These are phyloP conservation scores for Auxenochlorella pyrenoidosa DNA, from an alignment of 139 green algal genomes.

Conservation along the genomic window DNA sequence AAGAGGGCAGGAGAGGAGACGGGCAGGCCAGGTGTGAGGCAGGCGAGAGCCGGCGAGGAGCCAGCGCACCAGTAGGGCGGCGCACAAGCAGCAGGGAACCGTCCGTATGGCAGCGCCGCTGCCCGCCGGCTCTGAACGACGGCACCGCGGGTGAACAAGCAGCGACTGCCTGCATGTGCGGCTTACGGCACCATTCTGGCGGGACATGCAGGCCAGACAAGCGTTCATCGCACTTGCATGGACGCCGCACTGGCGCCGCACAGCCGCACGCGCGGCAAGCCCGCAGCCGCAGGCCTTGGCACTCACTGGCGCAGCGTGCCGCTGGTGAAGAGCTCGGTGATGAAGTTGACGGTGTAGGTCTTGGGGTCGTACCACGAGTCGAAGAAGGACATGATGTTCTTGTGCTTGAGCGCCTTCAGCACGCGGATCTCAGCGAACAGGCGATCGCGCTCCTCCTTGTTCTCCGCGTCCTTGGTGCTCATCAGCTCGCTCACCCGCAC, in stretches of 20 bases:
- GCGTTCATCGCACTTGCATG: background rate
- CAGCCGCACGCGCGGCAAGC: too few species aligned
- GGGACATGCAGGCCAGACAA: background rate
- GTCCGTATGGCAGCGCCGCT: too few species aligned
- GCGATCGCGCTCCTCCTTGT: slow-evolving; percentile 85
- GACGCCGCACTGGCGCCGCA: background rate
- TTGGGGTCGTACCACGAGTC: slow-evolving; percentile 95
- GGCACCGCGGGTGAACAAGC: too few species aligned
- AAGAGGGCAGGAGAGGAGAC: background rate
- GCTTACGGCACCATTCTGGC: background rate
- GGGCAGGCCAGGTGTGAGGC: background rate
- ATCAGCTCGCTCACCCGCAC: slow-evolving; percentile 82
- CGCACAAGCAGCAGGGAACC: background rate
- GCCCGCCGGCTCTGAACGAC: too few species aligned
- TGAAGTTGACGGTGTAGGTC: slow-evolving; percentile 96
- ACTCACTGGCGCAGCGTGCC: slow-evolving; percentile 96
- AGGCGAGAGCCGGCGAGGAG: background rate
- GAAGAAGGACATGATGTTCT: slow-evolving; percentile 99
- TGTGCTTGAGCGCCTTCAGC: slow-evolving; percentile 97
- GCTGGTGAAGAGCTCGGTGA: slow-evolving; percentile 99
- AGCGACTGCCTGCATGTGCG: background rate
- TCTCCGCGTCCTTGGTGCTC: slow-evolving; percentile 37
- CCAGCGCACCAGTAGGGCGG: background rate
- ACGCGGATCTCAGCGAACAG: slow-evolving; percentile 97
- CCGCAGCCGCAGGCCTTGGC: too few species aligned